These are phyloP conservation scores for Coniochaeta sp. DNA, from an alignment of 2,329 filamentous ascomycete species.

Conservation along the genomic window DNA sequence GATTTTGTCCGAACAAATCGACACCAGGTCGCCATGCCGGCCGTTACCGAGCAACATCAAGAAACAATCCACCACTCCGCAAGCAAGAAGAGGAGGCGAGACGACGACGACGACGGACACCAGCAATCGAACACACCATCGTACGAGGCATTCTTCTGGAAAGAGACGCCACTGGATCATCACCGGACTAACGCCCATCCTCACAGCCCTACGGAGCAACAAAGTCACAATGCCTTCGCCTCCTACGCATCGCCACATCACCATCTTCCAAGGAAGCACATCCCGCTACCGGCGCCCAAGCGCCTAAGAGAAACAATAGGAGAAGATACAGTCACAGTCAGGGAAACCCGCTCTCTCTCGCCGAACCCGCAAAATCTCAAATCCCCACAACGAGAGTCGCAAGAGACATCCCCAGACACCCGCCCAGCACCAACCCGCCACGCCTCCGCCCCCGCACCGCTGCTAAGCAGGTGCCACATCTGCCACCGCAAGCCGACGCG, in stretches of 20 bases:
- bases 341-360: slow-evolving; percentile 1
- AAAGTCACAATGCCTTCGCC: slow-evolving; percentile 4
- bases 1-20: background rate
- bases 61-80: slow-evolving; percentile 12
- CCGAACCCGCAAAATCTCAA: background rate
- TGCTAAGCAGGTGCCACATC: slow-evolving; percentile 54
- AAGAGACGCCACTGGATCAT: background rate
- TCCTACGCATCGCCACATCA: slow-evolving; percentile 3
- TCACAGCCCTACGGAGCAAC: slow-evolving; percentile 1
- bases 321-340: background rate
- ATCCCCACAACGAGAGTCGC: background rate
- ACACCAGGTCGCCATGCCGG: slow-evolving; percentile 24
- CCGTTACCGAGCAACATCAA: slow-evolving; percentile 22
- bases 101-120: slow-evolving; percentile 18
- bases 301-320: background rate
- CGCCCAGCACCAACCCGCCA: slow-evolving; percentile 5
- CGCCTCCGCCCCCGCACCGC: slow-evolving; percentile 8
- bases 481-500: slow-evolving; percentile 59
- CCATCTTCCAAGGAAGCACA: background rate
- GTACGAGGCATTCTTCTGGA: slow-evolving; percentile 1
- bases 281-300: background rate
- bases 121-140: background rate
- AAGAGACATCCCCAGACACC: slow-evolving; percentile 1
- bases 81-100: slow-evolving; percentile 29
- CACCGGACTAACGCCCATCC: background rate